Percentiles rank a stretch among this genome's conserved stretches.
Conservation (phyloP, 2,329 filamentous ascomycete species). For the Aspergillus eucalypticola region DNA sequence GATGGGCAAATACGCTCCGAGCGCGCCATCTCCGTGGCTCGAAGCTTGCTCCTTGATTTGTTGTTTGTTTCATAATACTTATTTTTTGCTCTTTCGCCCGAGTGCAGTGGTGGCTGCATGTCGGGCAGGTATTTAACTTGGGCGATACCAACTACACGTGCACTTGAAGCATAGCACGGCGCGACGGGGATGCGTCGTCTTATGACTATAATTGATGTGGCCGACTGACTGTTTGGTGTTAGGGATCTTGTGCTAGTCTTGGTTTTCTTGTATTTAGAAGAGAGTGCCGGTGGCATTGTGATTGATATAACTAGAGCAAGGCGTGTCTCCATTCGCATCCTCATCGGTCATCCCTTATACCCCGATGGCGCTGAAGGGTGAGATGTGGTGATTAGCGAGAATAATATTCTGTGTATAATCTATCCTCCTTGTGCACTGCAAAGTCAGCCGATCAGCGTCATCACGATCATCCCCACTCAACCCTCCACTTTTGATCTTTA, state of each 20-base stretch:
- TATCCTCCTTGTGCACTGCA: neutral
- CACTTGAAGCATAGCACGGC: conserved; percentile 23
- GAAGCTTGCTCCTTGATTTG: conserved; percentile 6
- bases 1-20: conserved; percentile 9
- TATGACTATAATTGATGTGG: conserved; percentile 12
- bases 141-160: conserved; percentile 15
- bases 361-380: neutral
- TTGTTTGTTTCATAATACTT: conserved; percentile 1
- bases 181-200: conserved; percentile 12
- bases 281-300: neutral
- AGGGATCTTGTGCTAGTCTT: conserved; percentile 5
- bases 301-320: neutral
- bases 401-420: neutral
- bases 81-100: conserved; percentile 1
- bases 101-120: neutral
- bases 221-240: conserved; percentile 5
- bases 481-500: neutral
- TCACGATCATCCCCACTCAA: neutral
- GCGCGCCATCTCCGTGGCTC: conserved; percentile 1
- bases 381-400: neutral
- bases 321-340: neutral
- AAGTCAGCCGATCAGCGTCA: neutral
- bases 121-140: neutral
- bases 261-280: conserved; percentile 15
- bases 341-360: neutral